Base-by-base conservation (phyloP, 441 rosid genomes). In the Adansonia grandidieri region DNA sequence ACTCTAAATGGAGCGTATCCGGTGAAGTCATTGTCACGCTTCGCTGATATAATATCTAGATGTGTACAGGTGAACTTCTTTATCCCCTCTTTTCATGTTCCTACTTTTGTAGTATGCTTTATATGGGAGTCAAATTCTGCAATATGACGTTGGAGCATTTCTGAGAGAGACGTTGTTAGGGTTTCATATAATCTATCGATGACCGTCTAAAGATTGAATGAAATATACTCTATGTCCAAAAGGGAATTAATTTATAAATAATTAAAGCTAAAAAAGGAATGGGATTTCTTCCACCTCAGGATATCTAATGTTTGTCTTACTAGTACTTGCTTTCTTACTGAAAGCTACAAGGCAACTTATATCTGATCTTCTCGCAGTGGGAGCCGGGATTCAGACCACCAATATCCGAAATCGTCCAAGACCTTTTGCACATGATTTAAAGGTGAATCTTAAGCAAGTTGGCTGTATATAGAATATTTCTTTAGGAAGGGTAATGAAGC, bases 341-440 rank as follows among this genome's bases (percentile, higher is more conserved):
- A 9, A 48, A 13, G 15, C 19, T 7, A 53, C 9, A 54, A 61
- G 40, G 61, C 8, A 37, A 20, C 71, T 66, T 54, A 50, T 19
- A 42, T 17, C 8, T 73, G 9, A 74, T 63, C 44, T 80, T 14
- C 66, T 66, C 80, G 71, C 88, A 96, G 98, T 82, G 81, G 84
- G 98, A 92, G 77, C 98, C 99, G 1, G 94, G 93, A 80, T 96
- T 93, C 80, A 86, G 98, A 85, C 99, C 98, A 22, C 82, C 86
- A 0, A 85, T 90, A 72, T 93, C 99, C 15, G 99, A 96, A 85
- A 82, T 96, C 19, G 94, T 91, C 56, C 97, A 95, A 83, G 99
- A 95, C 82, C 95, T 95, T 64, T 70, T 89, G 56, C 93, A 82
- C 44, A 89, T 92, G 95, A 73, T 89, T 74, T 88, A 87, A 81